Evolutionary conservation across 495 filamentous ascomycete species (phyloP), one percentile per base, ranked within the genome.

Genomic region (Penicillium daleae): DNA sequence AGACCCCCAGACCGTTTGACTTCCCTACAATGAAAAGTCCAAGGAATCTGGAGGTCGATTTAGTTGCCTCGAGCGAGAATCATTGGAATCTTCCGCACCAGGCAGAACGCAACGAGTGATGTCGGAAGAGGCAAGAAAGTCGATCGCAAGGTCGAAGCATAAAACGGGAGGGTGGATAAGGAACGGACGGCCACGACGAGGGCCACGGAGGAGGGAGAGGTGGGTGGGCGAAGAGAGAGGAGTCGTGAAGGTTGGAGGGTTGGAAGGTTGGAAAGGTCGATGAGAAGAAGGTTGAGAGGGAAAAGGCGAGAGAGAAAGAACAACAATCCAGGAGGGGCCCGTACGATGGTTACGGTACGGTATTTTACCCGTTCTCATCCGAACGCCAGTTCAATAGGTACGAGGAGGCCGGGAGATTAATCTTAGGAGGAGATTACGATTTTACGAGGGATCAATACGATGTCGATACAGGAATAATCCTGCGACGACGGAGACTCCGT

Each of bases 101-200:
- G 72, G 68, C 69, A 72, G 64, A 71, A 64, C 59, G 53, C 46
- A 64, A 59, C 33, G 35, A 52, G 50, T 26, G 58, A 60, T 50
- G 27, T 48, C 39, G 39, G 39, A 21, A n/a, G 59, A 39, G 29
- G 68, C 51, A 57, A 26, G 19, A 40, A 66, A 52, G 58, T 56
- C 56, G 56, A 55, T 56, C 35, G 26, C 54, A 31, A 42, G n/a
- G 49, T 51, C 22, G 60, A 53, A 54, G 51, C 52, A 60, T 59
- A 50, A 62, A 62, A 13, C 32, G 35, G 40, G 35, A 44, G 59
- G 48, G 15, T 17, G 26, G 37, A 68, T 71, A 81, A 81, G 70
- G 78, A 81, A 74, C 69, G 78, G 78, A 80, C 79, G 79, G 78
- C 77, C 77, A 79, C 75, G 70, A 76, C 67, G 68, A 70, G 59